Percentiles rank a stretch among this genome's conserved stretches.
Evolutionary conservation across 2,329 filamentous ascomycete genomes (phyloP).

Genomic region (Monosporascus sp.): DNA sequence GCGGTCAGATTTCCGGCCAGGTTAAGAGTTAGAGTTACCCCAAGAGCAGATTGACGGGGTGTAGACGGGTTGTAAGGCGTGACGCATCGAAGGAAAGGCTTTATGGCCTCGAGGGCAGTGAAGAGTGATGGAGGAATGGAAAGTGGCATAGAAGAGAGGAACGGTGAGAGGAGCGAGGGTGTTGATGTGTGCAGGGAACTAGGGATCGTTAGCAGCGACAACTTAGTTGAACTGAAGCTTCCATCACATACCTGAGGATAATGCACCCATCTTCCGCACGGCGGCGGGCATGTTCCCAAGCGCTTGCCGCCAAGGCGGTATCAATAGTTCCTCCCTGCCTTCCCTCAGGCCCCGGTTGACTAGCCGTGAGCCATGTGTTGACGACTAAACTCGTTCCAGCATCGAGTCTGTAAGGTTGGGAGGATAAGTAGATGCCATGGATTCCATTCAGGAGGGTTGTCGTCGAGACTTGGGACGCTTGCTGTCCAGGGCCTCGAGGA

Average conservation of each 20-base stretch:
- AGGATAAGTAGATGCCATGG: conserved; percentile 80
- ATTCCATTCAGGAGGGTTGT: conserved; percentile 88
- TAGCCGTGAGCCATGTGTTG: conserved; percentile 89
- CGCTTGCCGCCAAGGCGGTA: conserved; percentile 66
- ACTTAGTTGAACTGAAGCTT: conserved; percentile 2
- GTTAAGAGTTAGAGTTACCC: conserved; percentile 75
- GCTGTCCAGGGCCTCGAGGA: conserved; percentile 54
- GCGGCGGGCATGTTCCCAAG: conserved; percentile 94
- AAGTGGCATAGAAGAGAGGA: conserved; percentile 75
- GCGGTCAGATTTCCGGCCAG: conserved; percentile 73
- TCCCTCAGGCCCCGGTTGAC: conserved; percentile 63
- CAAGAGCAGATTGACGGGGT: conserved; percentile 73
- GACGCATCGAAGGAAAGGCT: conserved; percentile 80
- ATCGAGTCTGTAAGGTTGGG: conserved; percentile 80
- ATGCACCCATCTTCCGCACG: conserved; percentile 95
- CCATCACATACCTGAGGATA: conserved; percentile 67
- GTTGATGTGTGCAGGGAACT: conserved; percentile 86
- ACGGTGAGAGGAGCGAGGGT: conserved; percentile 76
- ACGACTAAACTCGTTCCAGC: conserved; percentile 87
- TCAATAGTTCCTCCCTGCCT: conserved; percentile 75
- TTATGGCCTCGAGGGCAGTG: conserved; percentile 73
- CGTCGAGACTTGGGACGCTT: conserved; percentile 78
- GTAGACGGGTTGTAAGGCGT: conserved; percentile 86
- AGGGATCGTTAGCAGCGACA: conserved; percentile 13
- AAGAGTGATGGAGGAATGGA: conserved; percentile 69